Percentiles rank a stretch among this genome's conserved stretches.
These are phyloP conservation scores for Fonsecaea nubica DNA, from an alignment of 2,329 filamentous ascomycete species.

Conservation along the genomic window DNA sequence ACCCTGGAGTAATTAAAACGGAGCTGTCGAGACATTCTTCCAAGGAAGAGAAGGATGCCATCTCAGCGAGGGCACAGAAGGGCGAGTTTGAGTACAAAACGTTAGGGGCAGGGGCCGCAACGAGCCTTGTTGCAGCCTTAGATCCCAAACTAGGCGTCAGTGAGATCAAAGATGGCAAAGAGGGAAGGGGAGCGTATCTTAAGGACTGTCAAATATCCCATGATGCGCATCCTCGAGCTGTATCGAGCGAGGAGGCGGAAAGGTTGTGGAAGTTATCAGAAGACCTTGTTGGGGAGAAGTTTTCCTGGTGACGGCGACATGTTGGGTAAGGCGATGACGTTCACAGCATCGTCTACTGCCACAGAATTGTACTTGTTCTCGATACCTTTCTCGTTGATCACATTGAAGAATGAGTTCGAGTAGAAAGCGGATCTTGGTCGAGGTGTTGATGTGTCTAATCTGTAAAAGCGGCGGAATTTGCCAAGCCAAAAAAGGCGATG, in stretches of 20 bases:
- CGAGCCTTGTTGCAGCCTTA: slow-evolving; percentile 52
- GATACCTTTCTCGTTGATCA: background rate
- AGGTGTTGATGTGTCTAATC: background rate
- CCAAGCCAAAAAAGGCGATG: background rate
- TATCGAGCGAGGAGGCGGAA: slow-evolving; percentile 46
- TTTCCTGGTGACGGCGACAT: slow-evolving; percentile 32
- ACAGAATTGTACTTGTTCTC: background rate
- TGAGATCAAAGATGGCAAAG: slow-evolving; percentile 32
- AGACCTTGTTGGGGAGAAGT: slow-evolving; percentile 48
- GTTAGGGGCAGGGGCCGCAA: slow-evolving; percentile 51
- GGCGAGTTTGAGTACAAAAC: slow-evolving; percentile 40
- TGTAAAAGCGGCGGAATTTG: background rate
- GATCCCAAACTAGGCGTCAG: slow-evolving; percentile 46
- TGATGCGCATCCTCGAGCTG: slow-evolving; percentile 44
- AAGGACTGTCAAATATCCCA: slow-evolving; percentile 47
- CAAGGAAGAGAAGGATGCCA: slow-evolving; percentile 34
- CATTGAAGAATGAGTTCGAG: no score
- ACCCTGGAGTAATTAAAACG: slow-evolving; percentile 45
- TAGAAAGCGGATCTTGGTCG: no score
- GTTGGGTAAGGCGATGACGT: background rate
- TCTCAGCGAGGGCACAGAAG: slow-evolving; percentile 1
- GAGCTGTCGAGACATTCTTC: slow-evolving; percentile 35
- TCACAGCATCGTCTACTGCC: background rate
- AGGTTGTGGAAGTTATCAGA: slow-evolving; percentile 51
- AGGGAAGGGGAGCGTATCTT: slow-evolving; percentile 41